Percentiles rank a stretch among this genome's conserved stretches.
These are phyloP conservation scores for Coffea eugenioides DNA, from an alignment of 257 asterid genomes.

Conservation along the genomic window DNA sequence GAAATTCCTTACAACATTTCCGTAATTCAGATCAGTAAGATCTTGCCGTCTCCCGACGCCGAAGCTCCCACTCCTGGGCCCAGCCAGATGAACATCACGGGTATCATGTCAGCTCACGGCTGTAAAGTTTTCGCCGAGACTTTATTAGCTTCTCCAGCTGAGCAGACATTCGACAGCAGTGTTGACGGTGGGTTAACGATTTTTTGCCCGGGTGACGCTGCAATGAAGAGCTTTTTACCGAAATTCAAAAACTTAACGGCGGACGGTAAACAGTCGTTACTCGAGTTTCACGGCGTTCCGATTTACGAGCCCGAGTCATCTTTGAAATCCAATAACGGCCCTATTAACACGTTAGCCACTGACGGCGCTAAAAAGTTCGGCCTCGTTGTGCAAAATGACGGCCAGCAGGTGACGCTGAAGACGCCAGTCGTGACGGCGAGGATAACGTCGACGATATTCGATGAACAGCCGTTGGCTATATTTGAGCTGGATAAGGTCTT, in stretches of 20 bases:
- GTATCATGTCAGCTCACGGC: constrained; percentile 61
- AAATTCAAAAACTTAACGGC: constrained; percentile 48
- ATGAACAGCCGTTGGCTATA: constrained; percentile 51
- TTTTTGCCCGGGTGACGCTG: constrained; percentile 74
- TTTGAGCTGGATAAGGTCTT: constrained; percentile 46
- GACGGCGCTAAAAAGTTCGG: constrained; percentile 44
- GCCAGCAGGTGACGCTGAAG: constrained; percentile 46
- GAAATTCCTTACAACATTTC: constrained; percentile 62
- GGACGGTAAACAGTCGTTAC: constrained; percentile 38
- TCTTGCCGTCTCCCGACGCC: constrained; percentile 54
- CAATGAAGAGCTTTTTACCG: constrained; percentile 57
- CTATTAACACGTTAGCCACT: constrained; percentile 52
- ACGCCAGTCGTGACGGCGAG: constrained; percentile 49
- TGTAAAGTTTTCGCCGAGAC: constrained; percentile 72
- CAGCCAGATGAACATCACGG: constrained; percentile 47
- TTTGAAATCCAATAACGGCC: constrained; percentile 59
- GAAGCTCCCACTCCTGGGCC: constrained; percentile 73
- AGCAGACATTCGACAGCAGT: constrained; percentile 42
- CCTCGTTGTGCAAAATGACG: constrained; percentile 56
- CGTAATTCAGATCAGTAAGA: constrained; percentile 56
- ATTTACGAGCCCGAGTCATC: constrained; percentile 38
- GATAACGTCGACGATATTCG: constrained; percentile 40
- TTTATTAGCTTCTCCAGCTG: constrained; percentile 48
- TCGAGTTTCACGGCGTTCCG: constrained; percentile 58
- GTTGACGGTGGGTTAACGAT: constrained; percentile 58